These are phyloP conservation scores for Puccinia sorghi DNA, from an alignment of 1,284 basidiomycete genomes.

Conservation along the genomic window DNA sequence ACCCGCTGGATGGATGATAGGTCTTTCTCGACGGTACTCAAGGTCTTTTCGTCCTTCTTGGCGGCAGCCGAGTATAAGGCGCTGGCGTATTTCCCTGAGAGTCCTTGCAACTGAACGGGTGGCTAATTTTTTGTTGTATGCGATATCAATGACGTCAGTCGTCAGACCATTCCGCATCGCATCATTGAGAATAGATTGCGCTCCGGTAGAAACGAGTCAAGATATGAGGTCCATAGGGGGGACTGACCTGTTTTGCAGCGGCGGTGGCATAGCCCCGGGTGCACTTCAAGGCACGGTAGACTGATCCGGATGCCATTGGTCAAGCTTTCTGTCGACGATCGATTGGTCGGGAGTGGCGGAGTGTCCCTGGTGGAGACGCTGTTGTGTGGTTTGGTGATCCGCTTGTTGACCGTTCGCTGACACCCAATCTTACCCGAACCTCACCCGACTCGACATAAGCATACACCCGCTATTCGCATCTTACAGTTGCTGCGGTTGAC, in stretches of 20 bases:
- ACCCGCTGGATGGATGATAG: slow-evolving; percentile 38
- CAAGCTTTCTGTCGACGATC: background rate
- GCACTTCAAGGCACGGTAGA: slow-evolving; percentile 41
- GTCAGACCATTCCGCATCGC: no score
- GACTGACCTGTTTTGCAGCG: slow-evolving; percentile 42
- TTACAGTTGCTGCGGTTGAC: background rate
- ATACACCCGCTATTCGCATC: slow-evolving; percentile 12
- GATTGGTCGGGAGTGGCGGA: background rate
- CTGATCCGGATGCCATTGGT: slow-evolving; percentile 33
- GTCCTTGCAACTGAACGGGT: slow-evolving; percentile 52
- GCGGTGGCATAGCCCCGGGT: slow-evolving; percentile 46
- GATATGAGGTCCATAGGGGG: background rate
- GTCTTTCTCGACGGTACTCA: slow-evolving; percentile 56
- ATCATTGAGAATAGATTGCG: no score
- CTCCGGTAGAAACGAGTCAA: background rate
- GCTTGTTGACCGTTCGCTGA: slow-evolving; percentile 6
- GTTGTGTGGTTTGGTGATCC: background rate
- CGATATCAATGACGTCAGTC: slow-evolving; percentile 20
- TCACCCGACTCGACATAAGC: slow-evolving; percentile 3
- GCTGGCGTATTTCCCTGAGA: slow-evolving; percentile 88
- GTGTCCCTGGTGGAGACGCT: background rate
- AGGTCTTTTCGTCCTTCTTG: slow-evolving; percentile 64
- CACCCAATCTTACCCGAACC: slow-evolving; percentile 6
- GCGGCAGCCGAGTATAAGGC: slow-evolving; percentile 90
- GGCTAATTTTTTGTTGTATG: slow-evolving; percentile 36